phyloP scores from a whole-genome alignment of 2,329 filamentous ascomycete genomes.

The Penicillium oxalicum region DNA sequence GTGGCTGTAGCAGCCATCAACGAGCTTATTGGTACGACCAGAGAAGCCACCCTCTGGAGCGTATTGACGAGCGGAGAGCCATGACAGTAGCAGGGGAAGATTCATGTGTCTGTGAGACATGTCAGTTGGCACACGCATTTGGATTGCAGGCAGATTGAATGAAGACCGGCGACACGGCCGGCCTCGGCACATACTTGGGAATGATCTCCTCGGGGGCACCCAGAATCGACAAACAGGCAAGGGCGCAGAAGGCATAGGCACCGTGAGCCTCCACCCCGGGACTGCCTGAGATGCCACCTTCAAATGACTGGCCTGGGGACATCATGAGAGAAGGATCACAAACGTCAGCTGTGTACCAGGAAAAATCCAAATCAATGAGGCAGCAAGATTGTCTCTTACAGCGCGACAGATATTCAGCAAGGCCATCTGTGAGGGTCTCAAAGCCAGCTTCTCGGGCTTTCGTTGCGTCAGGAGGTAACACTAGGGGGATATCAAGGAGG shows the following conservation, averaged over 20 bases:
- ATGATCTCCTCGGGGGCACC: constrained; percentile 71
- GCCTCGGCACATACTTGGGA: constrained; percentile 50
- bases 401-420: constrained; percentile 72
- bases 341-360: not conserved
- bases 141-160: constrained; percentile 2
- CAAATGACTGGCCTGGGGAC: constrained; percentile 73
- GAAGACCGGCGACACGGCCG: not conserved
- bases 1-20: constrained; percentile 96
- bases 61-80: constrained; percentile 85
- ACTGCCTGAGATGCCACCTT: constrained; percentile 83
- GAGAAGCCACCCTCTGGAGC: constrained; percentile 88
- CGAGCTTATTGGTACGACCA: constrained; percentile 93
- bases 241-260: constrained; percentile 89
- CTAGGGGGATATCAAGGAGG: constrained; percentile 73
- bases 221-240: constrained; percentile 82
- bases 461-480: constrained; percentile 64
- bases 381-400: constrained; percentile 52
- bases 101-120: constrained; percentile 61
- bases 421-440: constrained; percentile 61
- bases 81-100: constrained; percentile 69
- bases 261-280: constrained; percentile 90
- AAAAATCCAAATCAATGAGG: no score
- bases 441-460: constrained; percentile 58
- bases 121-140: constrained; percentile 27
- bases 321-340: not conserved